A percentile compares a stretch with the other conserved stretches of the same genome.
Conservation (phyloP, 108 stramenopile genomes). For the Phaeodactylum tricornutum region DNA sequence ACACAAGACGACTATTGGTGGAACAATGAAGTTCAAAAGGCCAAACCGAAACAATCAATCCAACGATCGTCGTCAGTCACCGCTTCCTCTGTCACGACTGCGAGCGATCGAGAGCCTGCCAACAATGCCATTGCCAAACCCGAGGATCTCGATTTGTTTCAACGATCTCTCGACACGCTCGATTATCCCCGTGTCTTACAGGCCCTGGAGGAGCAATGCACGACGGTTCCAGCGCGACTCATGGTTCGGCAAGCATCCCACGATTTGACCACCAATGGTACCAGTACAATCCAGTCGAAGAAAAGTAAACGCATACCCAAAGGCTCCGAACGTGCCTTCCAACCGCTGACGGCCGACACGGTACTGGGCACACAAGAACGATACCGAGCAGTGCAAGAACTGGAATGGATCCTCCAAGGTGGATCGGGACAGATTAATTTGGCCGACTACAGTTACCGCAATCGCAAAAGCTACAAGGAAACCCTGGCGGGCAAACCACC, state of each 20-base stretch:
- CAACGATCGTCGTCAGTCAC: too few species aligned
- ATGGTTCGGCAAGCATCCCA: slow-evolving; percentile 36
- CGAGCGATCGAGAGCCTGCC: slow-evolving; percentile 2
- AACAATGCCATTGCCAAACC: slow-evolving; percentile 6
- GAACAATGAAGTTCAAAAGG: slow-evolving; percentile 14
- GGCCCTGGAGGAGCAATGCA: slow-evolving; percentile 43
- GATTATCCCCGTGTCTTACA: slow-evolving; percentile 55
- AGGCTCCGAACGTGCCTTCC: background rate
- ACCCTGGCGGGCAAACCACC: slow-evolving; percentile 23
- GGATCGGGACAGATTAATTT: slow-evolving; percentile 6
- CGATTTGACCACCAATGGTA: too few species aligned
- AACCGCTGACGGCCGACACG: slow-evolving; percentile 34
- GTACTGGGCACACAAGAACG: slow-evolving; percentile 40
- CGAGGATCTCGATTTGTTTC: slow-evolving; percentile 40
- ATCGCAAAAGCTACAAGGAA: slow-evolving; percentile 26
- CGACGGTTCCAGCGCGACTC: slow-evolving; percentile 31
- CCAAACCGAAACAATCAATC: slow-evolving; percentile 7
- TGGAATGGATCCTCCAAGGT: slow-evolving; percentile 29
- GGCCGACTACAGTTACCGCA: slow-evolving; percentile 21
- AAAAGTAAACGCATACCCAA: background rate
- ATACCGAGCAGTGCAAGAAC: slow-evolving; percentile 56
- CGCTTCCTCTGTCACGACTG: too few species aligned
- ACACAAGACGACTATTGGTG: slow-evolving; percentile 6
- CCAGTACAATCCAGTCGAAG: background rate
- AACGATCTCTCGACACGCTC: slow-evolving; percentile 56